These are phyloP conservation scores for Candolleomyces aberdarensis DNA, from an alignment of 768 basidiomycete species.

Conservation along the genomic window DNA sequence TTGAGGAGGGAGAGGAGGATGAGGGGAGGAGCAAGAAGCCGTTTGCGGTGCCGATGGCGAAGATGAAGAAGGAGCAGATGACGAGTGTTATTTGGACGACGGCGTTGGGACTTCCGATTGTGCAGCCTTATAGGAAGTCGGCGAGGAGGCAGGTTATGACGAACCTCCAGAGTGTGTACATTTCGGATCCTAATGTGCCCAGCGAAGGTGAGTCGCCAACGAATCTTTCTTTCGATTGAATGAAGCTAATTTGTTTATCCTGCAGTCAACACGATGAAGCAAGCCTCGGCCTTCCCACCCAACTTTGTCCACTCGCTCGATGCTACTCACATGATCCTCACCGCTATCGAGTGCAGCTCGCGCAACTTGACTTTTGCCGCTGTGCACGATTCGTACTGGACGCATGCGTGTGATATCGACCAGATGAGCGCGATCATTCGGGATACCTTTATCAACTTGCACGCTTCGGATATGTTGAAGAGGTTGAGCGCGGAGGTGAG, in stretches of 20 bases:
- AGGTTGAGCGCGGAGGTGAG: conserved; percentile 73
- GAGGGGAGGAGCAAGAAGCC: background rate
- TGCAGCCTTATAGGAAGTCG: conserved; percentile 90
- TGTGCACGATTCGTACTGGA: conserved; percentile 99
- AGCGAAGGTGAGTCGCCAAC: conserved; percentile 50
- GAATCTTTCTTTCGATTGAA: background rate
- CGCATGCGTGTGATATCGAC: conserved; percentile 85
- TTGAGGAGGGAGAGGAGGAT: conserved; percentile 5
- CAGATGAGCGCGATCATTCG: conserved; percentile 87
- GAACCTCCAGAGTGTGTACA: conserved; percentile 80
- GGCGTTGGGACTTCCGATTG: conserved; percentile 90
- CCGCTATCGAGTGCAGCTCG: conserved; percentile 81
- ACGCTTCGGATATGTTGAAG: conserved; percentile 80
- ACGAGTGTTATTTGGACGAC: conserved; percentile 96
- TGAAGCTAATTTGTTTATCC: too few species aligned
- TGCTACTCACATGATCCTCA: conserved; percentile 98
- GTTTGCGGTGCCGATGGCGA: conserved; percentile 12
- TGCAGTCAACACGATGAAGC: conserved; percentile 84
- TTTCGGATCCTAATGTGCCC: conserved; percentile 79
- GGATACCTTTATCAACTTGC: conserved; percentile 89
- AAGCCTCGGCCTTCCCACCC: conserved; percentile 96
- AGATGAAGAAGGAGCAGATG: conserved; percentile 87
- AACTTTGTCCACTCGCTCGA: conserved; percentile 98
- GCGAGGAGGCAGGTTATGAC: conserved; percentile 84
- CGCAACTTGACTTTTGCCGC: conserved; percentile 83